A percentile compares a stretch with the other conserved stretches of the same genome.
These are phyloP conservation scores for Amanita rubescens DNA, from an alignment of 768 basidiomycete genomes.

Conservation along the genomic window DNA sequence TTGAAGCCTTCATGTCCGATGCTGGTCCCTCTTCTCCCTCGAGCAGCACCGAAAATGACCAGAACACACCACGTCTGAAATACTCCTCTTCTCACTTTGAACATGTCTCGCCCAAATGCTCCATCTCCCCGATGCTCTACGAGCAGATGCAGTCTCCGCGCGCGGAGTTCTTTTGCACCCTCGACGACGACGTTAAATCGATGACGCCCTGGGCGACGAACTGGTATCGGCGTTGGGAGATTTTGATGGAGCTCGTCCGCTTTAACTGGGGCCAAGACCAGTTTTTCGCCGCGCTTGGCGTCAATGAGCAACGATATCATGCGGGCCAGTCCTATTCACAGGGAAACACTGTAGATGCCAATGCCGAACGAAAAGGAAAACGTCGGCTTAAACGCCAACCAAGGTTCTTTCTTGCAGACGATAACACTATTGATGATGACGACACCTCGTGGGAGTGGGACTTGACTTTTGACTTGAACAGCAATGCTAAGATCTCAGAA, in stretches of 20 bases:
- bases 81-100: not conserved
- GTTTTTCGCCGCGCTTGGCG: not conserved
- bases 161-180: conserved; percentile 6
- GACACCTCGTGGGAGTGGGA: not conserved
- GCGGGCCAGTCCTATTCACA: not conserved
- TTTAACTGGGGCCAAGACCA: conserved; percentile 3
- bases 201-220: conserved; percentile 33
- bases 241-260: conserved; percentile 36
- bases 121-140: conserved; percentile 2
- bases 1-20: not conserved
- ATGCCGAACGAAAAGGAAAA: not conserved
- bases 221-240: conserved; percentile 50
- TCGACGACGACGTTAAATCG: conserved; percentile 6
- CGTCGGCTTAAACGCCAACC: conserved; percentile 2
- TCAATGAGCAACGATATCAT: not conserved
- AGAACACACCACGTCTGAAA: conserved; percentile 1
- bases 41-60: not conserved
- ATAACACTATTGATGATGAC: not conserved
- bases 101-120: not conserved
- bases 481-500: not conserved
- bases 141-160: not conserved
- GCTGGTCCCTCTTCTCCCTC: conserved; percentile 3
- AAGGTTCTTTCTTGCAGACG: not conserved
- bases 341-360: not conserved
- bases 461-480: not conserved